A percentile compares a stretch with the other conserved stretches of the same genome.
Evolutionary conservation across 2,329 filamentous ascomycete species (phyloP).

Genomic region (Alternaria tenuissima): DNA sequence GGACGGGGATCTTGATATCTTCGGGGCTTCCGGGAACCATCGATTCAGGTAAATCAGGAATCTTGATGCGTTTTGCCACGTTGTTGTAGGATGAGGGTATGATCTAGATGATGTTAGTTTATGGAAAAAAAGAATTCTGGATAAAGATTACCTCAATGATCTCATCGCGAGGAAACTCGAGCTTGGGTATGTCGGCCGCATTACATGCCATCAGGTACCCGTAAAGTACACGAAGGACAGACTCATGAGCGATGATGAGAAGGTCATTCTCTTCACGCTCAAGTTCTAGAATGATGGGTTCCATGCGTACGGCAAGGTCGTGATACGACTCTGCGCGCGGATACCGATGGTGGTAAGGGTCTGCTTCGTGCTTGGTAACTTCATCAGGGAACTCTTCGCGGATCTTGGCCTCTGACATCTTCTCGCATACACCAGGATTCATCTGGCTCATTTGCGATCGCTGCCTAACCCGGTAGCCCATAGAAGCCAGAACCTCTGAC

Average conservation of each 20-base stretch:
- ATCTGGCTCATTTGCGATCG: constrained; percentile 96
- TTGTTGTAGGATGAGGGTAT: constrained; percentile 98
- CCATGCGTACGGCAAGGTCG: constrained; percentile 94
- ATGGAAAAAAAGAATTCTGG: background rate
- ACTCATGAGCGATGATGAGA: constrained; percentile 98
- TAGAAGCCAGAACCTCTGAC: constrained; percentile 77
- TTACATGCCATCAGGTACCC: constrained; percentile 99
- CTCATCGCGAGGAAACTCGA: constrained; percentile 94
- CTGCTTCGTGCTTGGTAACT: constrained; percentile 87
- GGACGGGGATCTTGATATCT: constrained; percentile 80
- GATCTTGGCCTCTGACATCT: constrained; percentile 84
- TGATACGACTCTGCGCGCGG: constrained; percentile 98
- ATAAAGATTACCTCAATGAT: constrained; percentile 78
- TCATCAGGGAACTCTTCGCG: constrained; percentile 86
- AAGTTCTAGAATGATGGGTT: constrained; percentile 96
- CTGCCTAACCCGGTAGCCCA: constrained; percentile 86
- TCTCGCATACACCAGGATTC: constrained; percentile 95
- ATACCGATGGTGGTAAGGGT: constrained; percentile 97
- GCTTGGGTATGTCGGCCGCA: constrained; percentile 88
- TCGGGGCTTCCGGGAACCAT: constrained; percentile 81
- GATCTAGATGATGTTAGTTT: constrained; percentile 62
- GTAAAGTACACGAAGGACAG: constrained; percentile 94
- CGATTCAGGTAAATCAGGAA: constrained; percentile 71
- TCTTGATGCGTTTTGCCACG: constrained; percentile 87
- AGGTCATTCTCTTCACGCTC: constrained; percentile 97